Percentiles rank a stretch among this genome's conserved stretches.
Conservation (phyloP, 2,329 filamentous ascomycete genomes). For the Neoascochyta sp. region DNA sequence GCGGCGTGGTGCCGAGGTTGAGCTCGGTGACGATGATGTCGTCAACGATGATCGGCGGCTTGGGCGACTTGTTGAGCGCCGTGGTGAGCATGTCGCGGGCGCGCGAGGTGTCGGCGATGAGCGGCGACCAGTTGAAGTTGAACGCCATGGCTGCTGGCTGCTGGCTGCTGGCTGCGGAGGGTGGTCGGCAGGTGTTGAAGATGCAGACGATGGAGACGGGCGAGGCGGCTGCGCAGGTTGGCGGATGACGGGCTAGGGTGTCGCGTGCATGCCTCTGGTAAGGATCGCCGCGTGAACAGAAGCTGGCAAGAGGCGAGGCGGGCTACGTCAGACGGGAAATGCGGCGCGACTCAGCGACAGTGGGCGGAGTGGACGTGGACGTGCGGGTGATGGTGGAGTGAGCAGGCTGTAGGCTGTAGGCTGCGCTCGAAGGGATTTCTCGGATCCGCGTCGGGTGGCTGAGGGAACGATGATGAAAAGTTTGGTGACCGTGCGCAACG, state of each 20-base stretch:
- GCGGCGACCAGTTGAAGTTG: slow-evolving; percentile 99
- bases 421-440: slow-evolving; percentile 24
- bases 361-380: background rate
- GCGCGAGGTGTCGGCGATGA: slow-evolving; percentile 89
- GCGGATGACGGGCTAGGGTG: slow-evolving; percentile 24
- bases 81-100: slow-evolving; percentile 92
- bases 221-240: slow-evolving; percentile 11
- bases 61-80: slow-evolving; percentile 94
- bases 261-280: slow-evolving; percentile 38
- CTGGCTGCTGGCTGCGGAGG: no score
- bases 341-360: slow-evolving; percentile 1
- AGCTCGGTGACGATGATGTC: slow-evolving; percentile 98
- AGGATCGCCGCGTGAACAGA: slow-evolving; percentile 33
- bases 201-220: slow-evolving; percentile 16
- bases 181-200: slow-evolving; percentile 21
- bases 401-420: no score
- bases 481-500: no score
- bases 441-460: slow-evolving; percentile 18
- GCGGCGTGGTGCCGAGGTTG: slow-evolving; percentile 90
- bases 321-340: slow-evolving; percentile 6
- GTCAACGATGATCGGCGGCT: slow-evolving; percentile 98
- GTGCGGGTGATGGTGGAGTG: slow-evolving; percentile 23
- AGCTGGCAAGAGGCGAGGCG: slow-evolving; percentile 11
- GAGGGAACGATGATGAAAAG: no score
- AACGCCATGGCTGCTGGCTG: slow-evolving; percentile 70